Evolutionary conservation across 345 rosid species (phyloP).

Genomic region (Melaleuca alternifolia): DNA sequence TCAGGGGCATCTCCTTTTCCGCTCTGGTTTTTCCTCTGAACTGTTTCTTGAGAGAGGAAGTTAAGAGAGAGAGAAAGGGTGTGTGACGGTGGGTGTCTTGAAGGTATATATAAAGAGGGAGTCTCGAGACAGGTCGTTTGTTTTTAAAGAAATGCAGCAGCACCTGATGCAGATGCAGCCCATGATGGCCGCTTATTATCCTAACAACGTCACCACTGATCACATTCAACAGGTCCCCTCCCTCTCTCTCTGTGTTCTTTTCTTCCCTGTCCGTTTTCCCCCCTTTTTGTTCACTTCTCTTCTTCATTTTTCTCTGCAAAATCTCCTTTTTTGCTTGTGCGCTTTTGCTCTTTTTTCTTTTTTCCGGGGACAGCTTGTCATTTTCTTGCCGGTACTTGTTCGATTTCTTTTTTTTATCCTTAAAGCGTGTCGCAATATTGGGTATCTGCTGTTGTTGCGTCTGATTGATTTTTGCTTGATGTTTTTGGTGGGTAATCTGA

Average conservation of each 20-base stretch:
- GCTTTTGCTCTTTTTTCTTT: not conserved
- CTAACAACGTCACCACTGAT: constrained; percentile 99
- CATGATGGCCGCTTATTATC: constrained; percentile 99
- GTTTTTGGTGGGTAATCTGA: not conserved
- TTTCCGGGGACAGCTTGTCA: not conserved
- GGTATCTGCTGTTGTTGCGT: not conserved
- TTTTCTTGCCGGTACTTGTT: not conserved
- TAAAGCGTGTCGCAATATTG: not conserved
- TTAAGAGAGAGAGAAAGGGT: not conserved
- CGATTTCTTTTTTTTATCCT: not conserved
- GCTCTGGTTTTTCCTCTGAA: not conserved
- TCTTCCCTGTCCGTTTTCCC: not conserved
- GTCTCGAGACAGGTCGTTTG: not conserved
- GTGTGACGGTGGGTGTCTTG: not conserved
- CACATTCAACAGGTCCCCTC: constrained; percentile 91
- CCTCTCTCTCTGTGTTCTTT: not conserved
- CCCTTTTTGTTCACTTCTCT: not conserved
- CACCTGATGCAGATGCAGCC: constrained; percentile 99
- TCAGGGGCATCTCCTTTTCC: constrained; percentile 1
- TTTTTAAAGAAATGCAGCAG: constrained; percentile 77
- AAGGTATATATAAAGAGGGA: constrained; percentile 3
- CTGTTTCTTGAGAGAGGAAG: constrained; percentile 1
- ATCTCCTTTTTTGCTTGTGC: not conserved
- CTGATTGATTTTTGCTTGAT: not conserved
- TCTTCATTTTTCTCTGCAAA: not conserved